phyloP scores from a whole-genome alignment of 768 basidiomycete genomes.

The Ramaria sp. region DNA sequence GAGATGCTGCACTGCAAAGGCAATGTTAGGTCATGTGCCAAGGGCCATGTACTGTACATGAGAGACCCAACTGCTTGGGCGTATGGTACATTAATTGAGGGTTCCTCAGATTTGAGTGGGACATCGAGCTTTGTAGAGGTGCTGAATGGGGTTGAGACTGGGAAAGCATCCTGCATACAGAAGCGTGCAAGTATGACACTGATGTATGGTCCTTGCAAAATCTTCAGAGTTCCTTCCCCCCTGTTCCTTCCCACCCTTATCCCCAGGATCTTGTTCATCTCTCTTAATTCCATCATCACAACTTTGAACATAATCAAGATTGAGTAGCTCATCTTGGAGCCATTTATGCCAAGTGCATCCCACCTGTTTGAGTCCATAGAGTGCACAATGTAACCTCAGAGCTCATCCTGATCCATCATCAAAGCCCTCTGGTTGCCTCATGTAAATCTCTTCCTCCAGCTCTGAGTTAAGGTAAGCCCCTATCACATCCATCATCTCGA shows the following conservation, averaged over 20 bases:
- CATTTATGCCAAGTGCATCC: constrained; percentile 21
- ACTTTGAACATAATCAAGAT: constrained; percentile 12
- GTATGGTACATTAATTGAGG: constrained; percentile 14
- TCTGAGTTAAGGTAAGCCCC: constrained; percentile 21
- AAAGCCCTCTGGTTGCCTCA: constrained; percentile 17
- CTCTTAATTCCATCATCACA: constrained; percentile 25
- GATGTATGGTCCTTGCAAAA: constrained; percentile 11
- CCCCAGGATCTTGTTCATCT: constrained; percentile 23
- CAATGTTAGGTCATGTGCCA: constrained; percentile 24
- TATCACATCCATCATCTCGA: constrained; percentile 21
- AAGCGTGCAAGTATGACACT: constrained; percentile 6
- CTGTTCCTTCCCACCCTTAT: constrained; percentile 22
- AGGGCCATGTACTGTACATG: constrained; percentile 23
- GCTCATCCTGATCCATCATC: constrained; percentile 11
- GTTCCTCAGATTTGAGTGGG: not conserved
- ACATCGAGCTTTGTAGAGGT: not conserved
- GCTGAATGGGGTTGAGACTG: constrained; percentile 11
- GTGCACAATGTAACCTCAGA: constrained; percentile 13
- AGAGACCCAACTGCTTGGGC: constrained; percentile 19
- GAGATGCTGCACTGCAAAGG: constrained; percentile 18
- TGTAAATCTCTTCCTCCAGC: constrained; percentile 26
- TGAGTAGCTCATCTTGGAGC: constrained; percentile 15
- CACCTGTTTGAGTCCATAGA: constrained; percentile 24
- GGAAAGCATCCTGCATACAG: not conserved
- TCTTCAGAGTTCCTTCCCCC: constrained; percentile 5